Percentiles rank a stretch among this genome's conserved stretches.
Conservation (phyloP, 2,329 filamentous ascomycete genomes). For the Cercospora sesami region DNA sequence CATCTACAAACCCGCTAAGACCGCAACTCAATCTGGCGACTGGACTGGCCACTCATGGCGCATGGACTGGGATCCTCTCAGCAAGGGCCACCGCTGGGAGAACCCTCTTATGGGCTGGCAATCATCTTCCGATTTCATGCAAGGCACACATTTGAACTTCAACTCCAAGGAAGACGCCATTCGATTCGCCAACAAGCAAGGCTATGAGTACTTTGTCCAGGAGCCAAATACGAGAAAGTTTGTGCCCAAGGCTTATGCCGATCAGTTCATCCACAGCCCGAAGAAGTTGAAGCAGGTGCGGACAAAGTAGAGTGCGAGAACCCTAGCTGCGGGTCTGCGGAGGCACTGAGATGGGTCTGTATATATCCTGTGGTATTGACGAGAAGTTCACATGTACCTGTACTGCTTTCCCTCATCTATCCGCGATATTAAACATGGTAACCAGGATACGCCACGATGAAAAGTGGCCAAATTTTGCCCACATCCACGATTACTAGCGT, state of each 20-base stretch:
- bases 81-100: conserved; percentile 95
- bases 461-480: background rate
- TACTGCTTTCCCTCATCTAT: background rate
- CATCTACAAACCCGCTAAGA: conserved; percentile 87
- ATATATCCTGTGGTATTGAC: conserved; percentile 14
- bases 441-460: background rate
- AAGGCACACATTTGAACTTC: conserved; percentile 89
- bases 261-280: conserved; percentile 86
- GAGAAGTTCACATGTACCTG: conserved; percentile 5
- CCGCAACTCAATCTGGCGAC: conserved; percentile 92
- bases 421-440: background rate
- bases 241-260: conserved; percentile 89
- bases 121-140: conserved; percentile 91
- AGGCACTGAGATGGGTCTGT: conserved; percentile 1
- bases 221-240: conserved; percentile 89
- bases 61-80: conserved; percentile 96
- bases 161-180: conserved; percentile 93
- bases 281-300: conserved; percentile 81
- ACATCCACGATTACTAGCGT: background rate
- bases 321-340: background rate
- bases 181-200: conserved; percentile 94
- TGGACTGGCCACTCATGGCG: conserved; percentile 86
- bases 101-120: conserved; percentile 99
- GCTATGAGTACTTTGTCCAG: conserved; percentile 98
- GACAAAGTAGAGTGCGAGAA: conserved; percentile 66